phyloP scores from a whole-genome alignment of 768 basidiomycete genomes.

The Lyophyllum shimeji region DNA sequence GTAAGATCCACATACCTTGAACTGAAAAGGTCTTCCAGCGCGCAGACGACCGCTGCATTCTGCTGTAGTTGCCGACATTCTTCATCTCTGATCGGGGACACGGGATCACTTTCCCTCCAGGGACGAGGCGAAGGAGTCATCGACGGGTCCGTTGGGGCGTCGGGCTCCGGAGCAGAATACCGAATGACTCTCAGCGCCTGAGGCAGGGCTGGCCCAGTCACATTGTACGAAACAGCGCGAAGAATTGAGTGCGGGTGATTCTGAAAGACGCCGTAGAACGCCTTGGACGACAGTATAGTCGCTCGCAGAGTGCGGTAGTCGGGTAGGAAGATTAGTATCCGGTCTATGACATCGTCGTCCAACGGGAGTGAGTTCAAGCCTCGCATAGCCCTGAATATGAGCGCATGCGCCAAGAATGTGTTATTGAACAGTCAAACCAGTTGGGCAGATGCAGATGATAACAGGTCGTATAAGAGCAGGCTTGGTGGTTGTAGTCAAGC shows the following conservation, averaged over 20 bases:
- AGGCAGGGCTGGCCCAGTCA: slow-evolving; percentile 29
- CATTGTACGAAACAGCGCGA: slow-evolving; percentile 26
- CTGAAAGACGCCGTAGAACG: slow-evolving; percentile 28
- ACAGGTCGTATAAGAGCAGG: too few species aligned
- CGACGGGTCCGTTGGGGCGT: neutral
- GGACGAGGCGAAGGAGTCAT: neutral
- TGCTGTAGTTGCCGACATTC: slow-evolving; percentile 22
- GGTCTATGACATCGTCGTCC: slow-evolving; percentile 30
- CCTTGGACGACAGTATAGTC: slow-evolving; percentile 27
- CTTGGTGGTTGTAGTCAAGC: neutral
- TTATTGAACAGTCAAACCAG: neutral
- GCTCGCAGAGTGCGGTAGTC: slow-evolving; percentile 26
- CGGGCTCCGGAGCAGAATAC: slow-evolving; percentile 8
- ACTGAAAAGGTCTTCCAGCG: slow-evolving; percentile 40
- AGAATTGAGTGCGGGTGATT: slow-evolving; percentile 28
- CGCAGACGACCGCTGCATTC: slow-evolving; percentile 22
- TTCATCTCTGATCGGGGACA: slow-evolving; percentile 17
- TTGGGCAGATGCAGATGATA: neutral
- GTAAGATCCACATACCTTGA: slow-evolving; percentile 26
- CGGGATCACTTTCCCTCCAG: slow-evolving; percentile 14
- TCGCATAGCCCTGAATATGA: slow-evolving; percentile 9
- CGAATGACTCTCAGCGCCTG: slow-evolving; percentile 27
- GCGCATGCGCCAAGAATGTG: neutral
- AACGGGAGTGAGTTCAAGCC: slow-evolving; percentile 20
- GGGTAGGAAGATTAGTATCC: slow-evolving; percentile 25